Base-by-base conservation (phyloP, 352 stramenopile genomes). In the Phytophthora europaea region DNA sequence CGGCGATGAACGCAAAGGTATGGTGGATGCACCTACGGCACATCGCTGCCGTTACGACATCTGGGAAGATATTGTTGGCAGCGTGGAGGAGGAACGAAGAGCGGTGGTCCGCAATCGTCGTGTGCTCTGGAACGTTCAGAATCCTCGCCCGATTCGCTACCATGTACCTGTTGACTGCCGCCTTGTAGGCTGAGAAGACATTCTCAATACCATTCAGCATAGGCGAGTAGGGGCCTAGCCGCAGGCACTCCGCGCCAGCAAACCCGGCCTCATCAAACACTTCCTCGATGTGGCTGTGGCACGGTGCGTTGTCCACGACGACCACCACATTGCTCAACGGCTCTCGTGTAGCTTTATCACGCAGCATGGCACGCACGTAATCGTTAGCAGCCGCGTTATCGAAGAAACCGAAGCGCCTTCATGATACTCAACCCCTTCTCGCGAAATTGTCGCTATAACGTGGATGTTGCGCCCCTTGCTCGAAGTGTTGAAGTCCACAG, bases 181-280 rank as follows among this genome's bases (percentile, higher is more conserved):
- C 47, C 18, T 38, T 58, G 28, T 26, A 58, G 15, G n/a, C 28
- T 3, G 52, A 58, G 15, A 58, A 58, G 4, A 58, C 52, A 22
- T 43, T 58, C 52, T 58, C 26, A 16, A 58, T 58, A 6, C 23
- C 10, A 6, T 58, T 58, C 2, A 43, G 16, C 52, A 58, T 58
- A 9, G 26, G 52, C 4, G 23, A 45, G 7, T 43, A 23, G 9
- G 28, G 28, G 1, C 52, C 52, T 18, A 58, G 8, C 9, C 52
- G 52, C 16, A 58, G 16, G 23, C 23, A 23, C 23, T 33, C 28
- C 8, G 52, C 52, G 1, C 15, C 52, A 4, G 12, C 51, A 38
- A 58, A 45, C 16, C 43, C 51, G 1, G 13, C 22, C n/a, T 58
- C 51, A 6, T 58, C 26, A 23, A 58, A 58, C 26, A 58, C 51